Percentiles rank a stretch among this genome's conserved stretches.
These are phyloP conservation scores for Aspergillus udagawae DNA, from an alignment of 2,329 filamentous ascomycete species.

Conservation along the genomic window DNA sequence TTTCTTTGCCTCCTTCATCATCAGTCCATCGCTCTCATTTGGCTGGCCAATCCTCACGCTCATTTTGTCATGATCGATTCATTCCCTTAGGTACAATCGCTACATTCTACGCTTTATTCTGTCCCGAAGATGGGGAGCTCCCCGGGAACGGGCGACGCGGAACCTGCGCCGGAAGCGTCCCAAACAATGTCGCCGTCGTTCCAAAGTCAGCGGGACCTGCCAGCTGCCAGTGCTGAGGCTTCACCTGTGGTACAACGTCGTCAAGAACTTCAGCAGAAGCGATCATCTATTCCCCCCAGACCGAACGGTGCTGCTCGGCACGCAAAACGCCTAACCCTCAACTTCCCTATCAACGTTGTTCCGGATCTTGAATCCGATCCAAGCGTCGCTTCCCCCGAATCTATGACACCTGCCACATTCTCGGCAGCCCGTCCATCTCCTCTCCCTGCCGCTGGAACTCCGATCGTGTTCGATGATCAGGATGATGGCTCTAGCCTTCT, in stretches of 20 bases:
- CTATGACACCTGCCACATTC: conserved; percentile 31
- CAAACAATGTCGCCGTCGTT: conserved; percentile 14
- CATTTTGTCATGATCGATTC: conserved; percentile 11
- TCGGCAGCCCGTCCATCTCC: conserved; percentile 31
- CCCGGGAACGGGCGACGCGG: conserved; percentile 27
- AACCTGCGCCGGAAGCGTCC: conserved; percentile 28
- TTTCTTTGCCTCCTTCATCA: conserved; percentile 4
- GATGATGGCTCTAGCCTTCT: conserved; percentile 67
- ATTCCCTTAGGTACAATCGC: conserved; percentile 1
- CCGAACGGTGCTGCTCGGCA: conserved; percentile 37
- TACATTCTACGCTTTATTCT: conserved; percentile 15
- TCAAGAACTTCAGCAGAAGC: conserved; percentile 24
- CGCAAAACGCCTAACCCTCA: conserved; percentile 44
- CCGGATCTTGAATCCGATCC: conserved; percentile 20
- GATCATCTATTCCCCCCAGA: conserved; percentile 31
- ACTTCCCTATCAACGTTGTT: conserved; percentile 44
- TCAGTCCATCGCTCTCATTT: background rate
- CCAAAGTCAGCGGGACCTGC: conserved; percentile 10
- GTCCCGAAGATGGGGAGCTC: conserved; percentile 31
- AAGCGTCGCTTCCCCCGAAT: conserved; percentile 25
- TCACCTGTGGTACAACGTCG: background rate
- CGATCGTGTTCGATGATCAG: conserved; percentile 26
- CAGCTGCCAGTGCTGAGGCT: background rate
- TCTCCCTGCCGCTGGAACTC: conserved; percentile 22
- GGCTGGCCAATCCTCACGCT: background rate